phyloP scores from a whole-genome alignment of 768 basidiomycete genomes.

The Naganishia kalamii region DNA sequence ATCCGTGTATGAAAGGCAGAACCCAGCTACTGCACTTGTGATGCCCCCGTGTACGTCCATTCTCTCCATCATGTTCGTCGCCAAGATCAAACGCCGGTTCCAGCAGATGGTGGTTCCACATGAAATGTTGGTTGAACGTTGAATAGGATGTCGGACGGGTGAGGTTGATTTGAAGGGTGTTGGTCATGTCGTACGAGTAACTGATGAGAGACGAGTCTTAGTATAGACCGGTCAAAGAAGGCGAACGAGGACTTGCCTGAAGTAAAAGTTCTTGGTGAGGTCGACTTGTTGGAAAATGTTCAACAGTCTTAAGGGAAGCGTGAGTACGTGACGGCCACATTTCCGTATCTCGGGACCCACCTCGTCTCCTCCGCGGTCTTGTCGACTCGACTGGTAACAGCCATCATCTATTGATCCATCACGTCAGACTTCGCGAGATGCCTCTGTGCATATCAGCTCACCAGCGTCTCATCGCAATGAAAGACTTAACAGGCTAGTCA shows the following conservation, averaged over 20 bases:
- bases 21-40: conserved; percentile 63
- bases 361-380: conserved; percentile 79
- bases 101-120: conserved; percentile 88
- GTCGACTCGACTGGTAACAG: conserved; percentile 73
- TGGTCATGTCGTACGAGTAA: conserved; percentile 93
- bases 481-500: conserved; percentile 57
- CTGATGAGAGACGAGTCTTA: conserved; percentile 48
- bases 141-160: conserved; percentile 53
- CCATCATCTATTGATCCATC: conserved; percentile 49
- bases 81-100: conserved; percentile 38
- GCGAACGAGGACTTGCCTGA: conserved; percentile 56
- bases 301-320: conserved; percentile 54
- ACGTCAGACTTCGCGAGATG: background rate
- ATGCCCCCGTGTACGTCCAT: background rate
- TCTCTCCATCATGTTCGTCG: conserved; percentile 41
- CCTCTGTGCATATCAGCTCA: conserved; percentile 48
- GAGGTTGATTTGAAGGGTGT: conserved; percentile 88
- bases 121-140: conserved; percentile 74
- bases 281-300: conserved; percentile 93
- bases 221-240: background rate
- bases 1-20: conserved; percentile 84
- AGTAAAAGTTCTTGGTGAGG: conserved; percentile 98
- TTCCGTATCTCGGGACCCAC: conserved; percentile 26
- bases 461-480: conserved; percentile 86
- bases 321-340: background rate